phyloP scores from a whole-genome alignment of 164 flowering plant genomes.

The Platanus orientalis region DNA sequence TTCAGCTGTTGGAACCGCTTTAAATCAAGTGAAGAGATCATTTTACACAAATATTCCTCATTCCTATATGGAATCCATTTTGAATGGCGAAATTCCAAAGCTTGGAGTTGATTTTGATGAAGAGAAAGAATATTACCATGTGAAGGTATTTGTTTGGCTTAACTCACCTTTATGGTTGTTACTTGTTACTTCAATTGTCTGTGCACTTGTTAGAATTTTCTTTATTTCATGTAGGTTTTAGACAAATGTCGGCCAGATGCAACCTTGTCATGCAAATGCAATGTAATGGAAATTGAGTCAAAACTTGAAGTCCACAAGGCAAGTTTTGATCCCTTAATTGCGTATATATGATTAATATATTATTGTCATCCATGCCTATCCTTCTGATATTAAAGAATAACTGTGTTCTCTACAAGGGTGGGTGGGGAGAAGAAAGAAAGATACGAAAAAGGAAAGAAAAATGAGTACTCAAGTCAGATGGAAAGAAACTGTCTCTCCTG shows the following conservation, averaged over 20 bases:
- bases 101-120: not conserved
- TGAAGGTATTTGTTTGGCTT: not conserved
- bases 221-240: conserved; percentile 29
- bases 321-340: conserved; percentile 11
- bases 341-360: not conserved
- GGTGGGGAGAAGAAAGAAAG: no score
- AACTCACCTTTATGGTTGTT: not conserved
- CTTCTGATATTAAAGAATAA: not conserved
- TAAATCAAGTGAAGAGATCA: not conserved
- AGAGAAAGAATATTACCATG: conserved; percentile 1
- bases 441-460: no score
- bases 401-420: no score
- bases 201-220: not conserved
- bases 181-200: not conserved
- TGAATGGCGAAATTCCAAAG: conserved; percentile 24
- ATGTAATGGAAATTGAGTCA: conserved; percentile 16
- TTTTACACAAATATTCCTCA: not conserved
- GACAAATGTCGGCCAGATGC: conserved; percentile 32
- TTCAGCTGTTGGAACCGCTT: conserved; percentile 16
- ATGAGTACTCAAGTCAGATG: no score
- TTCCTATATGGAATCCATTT: not conserved
- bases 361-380: not conserved
- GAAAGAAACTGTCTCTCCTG: no score
- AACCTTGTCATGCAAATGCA: conserved; percentile 57
- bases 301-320: conserved; percentile 49